Evolutionary conservation across 2,329 filamentous ascomycete species (phyloP).

Genomic region (Whalleya microplaca): DNA sequence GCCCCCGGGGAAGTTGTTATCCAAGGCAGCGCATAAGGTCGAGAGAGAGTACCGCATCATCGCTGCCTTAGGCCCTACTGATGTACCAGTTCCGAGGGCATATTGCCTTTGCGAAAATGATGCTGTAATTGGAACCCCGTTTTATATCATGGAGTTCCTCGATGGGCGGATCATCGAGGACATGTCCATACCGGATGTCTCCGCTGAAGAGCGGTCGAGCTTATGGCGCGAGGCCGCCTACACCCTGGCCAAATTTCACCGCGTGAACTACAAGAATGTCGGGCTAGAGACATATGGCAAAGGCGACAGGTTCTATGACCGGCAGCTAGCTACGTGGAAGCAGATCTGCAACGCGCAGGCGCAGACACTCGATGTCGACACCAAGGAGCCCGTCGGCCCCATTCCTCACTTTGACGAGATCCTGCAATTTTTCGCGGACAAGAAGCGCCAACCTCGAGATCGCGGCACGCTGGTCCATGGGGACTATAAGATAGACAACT

Average conservation of each 20-base stretch:
- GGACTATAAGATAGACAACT: slow-evolving; percentile 94
- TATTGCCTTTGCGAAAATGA: slow-evolving; percentile 86
- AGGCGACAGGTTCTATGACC: slow-evolving; percentile 76
- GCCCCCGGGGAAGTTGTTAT: slow-evolving; percentile 90
- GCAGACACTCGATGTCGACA: slow-evolving; percentile 74
- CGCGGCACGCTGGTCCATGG: slow-evolving; percentile 83
- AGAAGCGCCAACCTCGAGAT: slow-evolving; percentile 73
- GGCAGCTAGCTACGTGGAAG: slow-evolving; percentile 83
- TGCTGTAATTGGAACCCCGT: slow-evolving; percentile 80
- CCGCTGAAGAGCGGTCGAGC: slow-evolving; percentile 67
- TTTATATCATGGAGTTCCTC: slow-evolving; percentile 97
- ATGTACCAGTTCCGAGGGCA: slow-evolving; percentile 83
- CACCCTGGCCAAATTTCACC: slow-evolving; percentile 85
- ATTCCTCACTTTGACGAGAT: slow-evolving; percentile 84
- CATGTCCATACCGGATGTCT: slow-evolving; percentile 68
- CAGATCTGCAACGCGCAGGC: slow-evolving; percentile 81
- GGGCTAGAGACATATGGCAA: slow-evolving; percentile 76
- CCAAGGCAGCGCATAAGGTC: slow-evolving; percentile 92
- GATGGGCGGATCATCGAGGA: slow-evolving; percentile 94
- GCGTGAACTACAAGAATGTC: slow-evolving; percentile 67
- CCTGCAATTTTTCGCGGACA: slow-evolving; percentile 75
- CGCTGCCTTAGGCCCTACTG: slow-evolving; percentile 74
- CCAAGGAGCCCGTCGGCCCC: slow-evolving; percentile 73
- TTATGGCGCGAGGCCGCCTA: slow-evolving; percentile 87
- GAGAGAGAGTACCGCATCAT: slow-evolving; percentile 95